These are phyloP conservation scores for Candida buenavistaensis DNA, from an alignment of 1,139 yeast genomes.

Conservation along the genomic window DNA sequence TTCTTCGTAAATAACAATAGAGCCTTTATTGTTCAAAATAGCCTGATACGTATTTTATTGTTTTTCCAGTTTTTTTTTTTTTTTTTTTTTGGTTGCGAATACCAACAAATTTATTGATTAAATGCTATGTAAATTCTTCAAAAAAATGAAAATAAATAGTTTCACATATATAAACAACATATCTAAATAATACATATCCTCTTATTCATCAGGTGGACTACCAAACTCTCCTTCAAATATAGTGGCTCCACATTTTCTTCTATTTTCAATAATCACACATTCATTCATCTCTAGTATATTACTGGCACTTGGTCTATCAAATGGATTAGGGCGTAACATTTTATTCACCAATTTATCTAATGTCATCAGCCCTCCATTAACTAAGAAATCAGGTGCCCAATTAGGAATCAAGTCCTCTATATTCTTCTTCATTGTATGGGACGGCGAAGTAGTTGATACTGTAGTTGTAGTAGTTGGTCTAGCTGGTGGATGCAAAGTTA, in stretches of 20 bases:
- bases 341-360: conserved; percentile 79
- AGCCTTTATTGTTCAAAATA: too few relatives aligned
- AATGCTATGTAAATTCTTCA: too few relatives aligned
- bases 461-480: conserved; percentile 2
- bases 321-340: conserved; percentile 91
- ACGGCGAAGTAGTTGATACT: background rate
- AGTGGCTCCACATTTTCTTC: conserved; percentile 92
- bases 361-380: conserved; percentile 65
- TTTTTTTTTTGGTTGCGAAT: background rate
- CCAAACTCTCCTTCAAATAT: conserved; percentile 97
- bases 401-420: conserved; percentile 49
- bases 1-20: too few relatives aligned
- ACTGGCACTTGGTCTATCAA: conserved; percentile 74
- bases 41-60: too few relatives aligned
- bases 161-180: too few relatives aligned
- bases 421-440: conserved; percentile 1
- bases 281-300: conserved; percentile 69
- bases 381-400: conserved; percentile 86
- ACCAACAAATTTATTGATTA: too few relatives aligned
- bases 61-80: background rate
- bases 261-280: conserved; percentile 72
- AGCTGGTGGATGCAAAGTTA: conserved; percentile 10
- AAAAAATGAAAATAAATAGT: too few relatives aligned
- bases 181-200: too few relatives aligned
- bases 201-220: conserved; percentile 14